Evolutionary conservation across 768 basidiomycete species (phyloP), one percentile per base, ranked within the genome.

Genomic region (Cantharellus cinnabarinus): DNA sequence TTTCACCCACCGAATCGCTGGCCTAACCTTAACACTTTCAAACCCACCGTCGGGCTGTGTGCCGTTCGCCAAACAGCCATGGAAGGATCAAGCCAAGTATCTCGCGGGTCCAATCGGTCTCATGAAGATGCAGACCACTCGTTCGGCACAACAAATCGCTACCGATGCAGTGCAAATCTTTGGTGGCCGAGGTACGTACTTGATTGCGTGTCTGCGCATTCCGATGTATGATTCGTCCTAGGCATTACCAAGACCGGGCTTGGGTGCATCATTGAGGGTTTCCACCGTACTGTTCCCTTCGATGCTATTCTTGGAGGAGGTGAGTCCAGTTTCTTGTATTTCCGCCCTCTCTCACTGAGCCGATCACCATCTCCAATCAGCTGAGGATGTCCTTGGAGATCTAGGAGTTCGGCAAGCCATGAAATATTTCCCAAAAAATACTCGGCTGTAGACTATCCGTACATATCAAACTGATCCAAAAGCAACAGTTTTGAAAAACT

Each of bases 221-320:
- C 52, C 52, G 10, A 48, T 29, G 10, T 29, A 48, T 48, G 44
- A 48, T 48, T 48, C 44, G 10, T 29, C 44, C 29, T 48, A 59
- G 89, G 85, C 54, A 79, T 91, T 61, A 90, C 89, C 37, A 76
- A 77, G 68, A 79, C 79, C 10, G 87, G 88, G 39, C 86, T 89
- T 83, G 87, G 87, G 42, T 73, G 73, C 58, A 76, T 76, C 65
- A 78, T 86, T 55, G 86, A 89, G 69, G 83, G 5, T 5, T 89
- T 81, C 65, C 85, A 87, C 66, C 79, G 85, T 59, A 88, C 85
- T 2, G 83, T 85, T 7, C 80, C 83, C 2, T 89, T 85, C 68
- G 87, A 89, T 65, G 80, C 86, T 2, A 85, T 85, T 20, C 76
- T 86, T 5, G 85, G 85, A 53, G 83, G 84, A 64, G 83, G 85